A percentile compares a stretch with the other conserved stretches of the same genome.
phyloP scores from a whole-genome alignment of 805 yeast genomes.

The Wickerhamomyces chambardii region DNA sequence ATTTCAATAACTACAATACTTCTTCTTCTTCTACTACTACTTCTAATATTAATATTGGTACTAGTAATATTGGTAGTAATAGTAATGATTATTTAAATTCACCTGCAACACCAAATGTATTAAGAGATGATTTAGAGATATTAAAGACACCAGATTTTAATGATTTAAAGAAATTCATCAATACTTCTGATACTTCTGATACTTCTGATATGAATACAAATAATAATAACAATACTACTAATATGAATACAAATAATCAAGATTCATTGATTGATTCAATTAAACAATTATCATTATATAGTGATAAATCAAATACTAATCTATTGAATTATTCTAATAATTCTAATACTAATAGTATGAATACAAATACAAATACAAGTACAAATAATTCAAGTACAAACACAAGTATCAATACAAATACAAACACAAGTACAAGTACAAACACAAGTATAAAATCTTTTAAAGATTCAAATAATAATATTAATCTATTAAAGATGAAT shows the following conservation, averaged over 20 bases:
- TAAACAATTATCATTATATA: slow-evolving; percentile 2
- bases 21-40: no score
- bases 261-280: slow-evolving; percentile 1
- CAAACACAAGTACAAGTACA: no score
- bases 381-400: no score
- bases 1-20: no score
- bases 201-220: not conserved
- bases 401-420: no score
- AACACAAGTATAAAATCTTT: no score
- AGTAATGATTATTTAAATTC: slow-evolving; percentile 7
- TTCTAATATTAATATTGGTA: no score
- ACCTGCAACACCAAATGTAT: slow-evolving; percentile 18
- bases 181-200: not conserved
- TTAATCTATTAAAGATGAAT: no score
- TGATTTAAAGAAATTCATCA: slow-evolving; percentile 3
- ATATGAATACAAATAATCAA: not conserved
- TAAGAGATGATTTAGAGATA: slow-evolving; percentile 4
- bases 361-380: no score
- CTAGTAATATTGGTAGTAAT: not conserved
- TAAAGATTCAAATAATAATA: no score
- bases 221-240: not conserved
- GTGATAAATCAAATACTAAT: slow-evolving; percentile 2
- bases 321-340: slow-evolving; percentile 3
- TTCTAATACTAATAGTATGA: no score
- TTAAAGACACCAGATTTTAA: slow-evolving; percentile 4